Conservation (phyloP, 1,284 basidiomycete genomes). For the Cutaneotrichosporon mucoides region DNA sequence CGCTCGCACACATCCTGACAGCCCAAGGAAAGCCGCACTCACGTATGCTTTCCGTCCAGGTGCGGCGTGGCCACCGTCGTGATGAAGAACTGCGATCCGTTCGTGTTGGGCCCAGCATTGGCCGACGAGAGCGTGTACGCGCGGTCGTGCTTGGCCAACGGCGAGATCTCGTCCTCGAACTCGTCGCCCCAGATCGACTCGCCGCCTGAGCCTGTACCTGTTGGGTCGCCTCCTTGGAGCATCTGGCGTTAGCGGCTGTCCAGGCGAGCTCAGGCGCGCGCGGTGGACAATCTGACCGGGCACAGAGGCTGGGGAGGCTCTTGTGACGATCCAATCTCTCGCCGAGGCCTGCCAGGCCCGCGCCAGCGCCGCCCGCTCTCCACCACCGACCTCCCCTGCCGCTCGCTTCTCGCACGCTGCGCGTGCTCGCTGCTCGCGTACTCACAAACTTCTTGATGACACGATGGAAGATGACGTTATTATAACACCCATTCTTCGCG, state of each 20-base stretch:
- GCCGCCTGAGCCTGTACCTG: conserved; percentile 76
- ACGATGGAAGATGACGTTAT: conserved; percentile 92
- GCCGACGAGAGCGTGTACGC: conserved; percentile 99
- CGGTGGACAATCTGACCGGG: no score
- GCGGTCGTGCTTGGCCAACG: conserved; percentile 85
- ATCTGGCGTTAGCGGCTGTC: conserved; percentile 53
- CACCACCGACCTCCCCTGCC: no score
- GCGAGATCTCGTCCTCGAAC: conserved; percentile 94
- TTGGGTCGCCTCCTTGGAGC: conserved; percentile 96
- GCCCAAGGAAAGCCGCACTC: conserved; percentile 20
- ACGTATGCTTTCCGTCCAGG: conserved; percentile 63
- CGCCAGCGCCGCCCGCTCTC: no score
- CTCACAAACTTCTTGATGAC: conserved; percentile 90
- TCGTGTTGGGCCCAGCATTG: conserved; percentile 81
- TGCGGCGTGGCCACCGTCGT: conserved; percentile 93
- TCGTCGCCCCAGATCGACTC: conserved; percentile 88
- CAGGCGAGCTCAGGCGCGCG: no score
- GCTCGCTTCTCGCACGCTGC: no score
- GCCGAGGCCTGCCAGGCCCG: no score
- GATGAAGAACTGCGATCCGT: conserved; percentile 92
- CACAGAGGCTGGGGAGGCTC: no score
- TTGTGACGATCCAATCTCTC: no score
- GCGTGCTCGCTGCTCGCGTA: conserved; percentile 3
- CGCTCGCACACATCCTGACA: no score
- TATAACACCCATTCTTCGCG: conserved; percentile 83